Percentiles rank a stretch among this genome's conserved stretches.
These are phyloP conservation scores for Dalechampia spathulata DNA, from an alignment of 441 rosid genomes.

Conservation along the genomic window DNA sequence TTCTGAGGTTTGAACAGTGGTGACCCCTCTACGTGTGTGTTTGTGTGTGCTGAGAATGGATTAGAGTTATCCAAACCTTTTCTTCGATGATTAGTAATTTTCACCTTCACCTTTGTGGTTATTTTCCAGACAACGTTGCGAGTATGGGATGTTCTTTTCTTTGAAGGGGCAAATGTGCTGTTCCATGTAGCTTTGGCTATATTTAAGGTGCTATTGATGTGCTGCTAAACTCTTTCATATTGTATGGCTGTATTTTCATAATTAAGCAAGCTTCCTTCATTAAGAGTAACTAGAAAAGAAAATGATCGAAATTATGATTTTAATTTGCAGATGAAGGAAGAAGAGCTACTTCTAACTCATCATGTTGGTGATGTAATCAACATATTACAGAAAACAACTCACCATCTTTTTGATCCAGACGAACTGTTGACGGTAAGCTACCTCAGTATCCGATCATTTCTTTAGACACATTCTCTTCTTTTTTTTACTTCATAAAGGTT, in stretches of 20 bases:
- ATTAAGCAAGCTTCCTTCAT: too few relatives aligned
- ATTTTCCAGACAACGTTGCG: conserved; percentile 77
- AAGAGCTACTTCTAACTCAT: conserved; percentile 71
- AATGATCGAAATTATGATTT: neutral
- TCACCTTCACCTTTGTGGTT: conserved; percentile 3
- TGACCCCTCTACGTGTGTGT: neutral
- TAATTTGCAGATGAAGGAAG: conserved; percentile 84
- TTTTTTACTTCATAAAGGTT: neutral
- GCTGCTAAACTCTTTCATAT: too few relatives aligned
- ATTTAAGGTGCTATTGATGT: conserved; percentile 57
- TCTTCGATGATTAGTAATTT: conserved; percentile 5
- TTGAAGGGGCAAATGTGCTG: conserved; percentile 91
- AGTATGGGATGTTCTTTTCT: conserved; percentile 97
- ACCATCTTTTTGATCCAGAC: conserved; percentile 93
- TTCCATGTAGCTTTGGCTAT: conserved; percentile 97
- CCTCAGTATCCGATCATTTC: neutral
- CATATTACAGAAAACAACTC: conserved; percentile 77
- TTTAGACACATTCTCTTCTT: neutral
- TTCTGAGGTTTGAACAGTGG: conserved; percentile 58
- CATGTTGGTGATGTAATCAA: conserved; percentile 93
- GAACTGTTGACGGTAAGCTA: conserved; percentile 68
- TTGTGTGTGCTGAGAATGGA: neutral
- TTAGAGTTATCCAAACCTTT: neutral
- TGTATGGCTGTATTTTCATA: too few relatives aligned
- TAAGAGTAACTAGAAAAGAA: too few relatives aligned